phyloP scores from a whole-genome alignment of 129 eudicot genomes.

The Apium graveolens region DNA sequence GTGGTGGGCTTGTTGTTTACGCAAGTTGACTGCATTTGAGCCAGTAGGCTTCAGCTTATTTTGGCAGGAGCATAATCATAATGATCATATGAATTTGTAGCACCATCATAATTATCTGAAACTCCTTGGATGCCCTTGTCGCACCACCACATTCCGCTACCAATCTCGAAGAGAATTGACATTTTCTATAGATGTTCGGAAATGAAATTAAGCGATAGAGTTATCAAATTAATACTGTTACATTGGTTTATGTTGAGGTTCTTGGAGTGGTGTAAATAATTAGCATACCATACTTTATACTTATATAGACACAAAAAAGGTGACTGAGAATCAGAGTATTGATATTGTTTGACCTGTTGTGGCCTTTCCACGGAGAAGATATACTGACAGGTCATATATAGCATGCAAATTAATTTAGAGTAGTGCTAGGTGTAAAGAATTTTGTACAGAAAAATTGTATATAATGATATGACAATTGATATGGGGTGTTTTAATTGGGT shows the following conservation, averaged over 20 bases:
- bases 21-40: too few relatives aligned
- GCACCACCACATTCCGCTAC: not conserved
- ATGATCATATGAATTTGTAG: not conserved
- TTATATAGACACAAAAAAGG: not conserved
- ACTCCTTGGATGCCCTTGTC: not conserved
- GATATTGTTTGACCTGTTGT: not conserved
- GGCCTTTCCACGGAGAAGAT: too few relatives aligned
- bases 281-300: too few relatives aligned
- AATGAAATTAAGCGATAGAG: too few relatives aligned
- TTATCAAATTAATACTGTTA: not conserved
- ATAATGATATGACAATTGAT: too few relatives aligned
- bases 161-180: not conserved
- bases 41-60: too few relatives aligned
- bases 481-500: too few relatives aligned
- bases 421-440: too few relatives aligned
- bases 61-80: not conserved
- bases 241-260: not conserved
- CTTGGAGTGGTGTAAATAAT: not conserved
- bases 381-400: too few relatives aligned
- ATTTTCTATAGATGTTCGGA: not conserved
- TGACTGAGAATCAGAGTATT: not conserved
- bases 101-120: not conserved
- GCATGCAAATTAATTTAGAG: too few relatives aligned
- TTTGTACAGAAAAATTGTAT: too few relatives aligned
- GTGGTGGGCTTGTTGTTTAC: too few relatives aligned